Evolutionary conservation across 139 green algal genomes (phyloP), one percentile per base, ranked within the genome.

Genomic region (Ettlia oleoabundans): DNA sequence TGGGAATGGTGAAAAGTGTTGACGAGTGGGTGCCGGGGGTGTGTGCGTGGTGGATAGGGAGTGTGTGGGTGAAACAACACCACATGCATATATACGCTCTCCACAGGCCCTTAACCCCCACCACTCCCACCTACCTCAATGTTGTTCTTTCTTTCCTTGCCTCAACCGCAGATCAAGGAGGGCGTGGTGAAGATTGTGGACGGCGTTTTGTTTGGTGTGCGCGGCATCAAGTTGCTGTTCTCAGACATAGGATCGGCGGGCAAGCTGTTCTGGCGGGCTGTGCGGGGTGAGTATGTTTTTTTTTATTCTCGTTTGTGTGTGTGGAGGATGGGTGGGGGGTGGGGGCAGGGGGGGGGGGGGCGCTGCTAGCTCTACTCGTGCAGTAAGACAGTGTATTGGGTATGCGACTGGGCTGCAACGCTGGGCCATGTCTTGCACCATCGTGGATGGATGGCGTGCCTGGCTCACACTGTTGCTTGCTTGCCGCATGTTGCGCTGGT

Each of bases 181-280:
- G 78, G 77, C 32, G 67, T 91, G 4, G 81, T n/a, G 61, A 84
- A 87, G 74, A 42, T 89, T n/a, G 74, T 64, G 9, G 96, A 98
- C 77, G 96, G 90, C 0, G 76, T 93, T 19, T 85, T 86, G 64
- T 99, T 99, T 88, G 90, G 95, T 30, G 79, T 74, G 26, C 88
- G 94, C 3, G 96, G 96, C 2, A 28, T 98, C 35, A 90, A 93
- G 63, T 85, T 98, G 84, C 89, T 98, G 58, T 88, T 87, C 19
- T 85, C 82, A 13, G 95, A 98, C 84, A 66, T 95, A 28, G 85
- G 52, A 33, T 90, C 87, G 26, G 81, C 86, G 18, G 88, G 88
- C 70, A 67, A 89, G 7, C 86, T 97, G 2, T 97, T 98, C 88
- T 89, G 82, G 77, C 90, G 90, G 67, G 94, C 94, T 35, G 90